Evolutionary conservation across 2,329 filamentous ascomycete species (phyloP).

Genomic region (Talaromyces funiculosus): DNA sequence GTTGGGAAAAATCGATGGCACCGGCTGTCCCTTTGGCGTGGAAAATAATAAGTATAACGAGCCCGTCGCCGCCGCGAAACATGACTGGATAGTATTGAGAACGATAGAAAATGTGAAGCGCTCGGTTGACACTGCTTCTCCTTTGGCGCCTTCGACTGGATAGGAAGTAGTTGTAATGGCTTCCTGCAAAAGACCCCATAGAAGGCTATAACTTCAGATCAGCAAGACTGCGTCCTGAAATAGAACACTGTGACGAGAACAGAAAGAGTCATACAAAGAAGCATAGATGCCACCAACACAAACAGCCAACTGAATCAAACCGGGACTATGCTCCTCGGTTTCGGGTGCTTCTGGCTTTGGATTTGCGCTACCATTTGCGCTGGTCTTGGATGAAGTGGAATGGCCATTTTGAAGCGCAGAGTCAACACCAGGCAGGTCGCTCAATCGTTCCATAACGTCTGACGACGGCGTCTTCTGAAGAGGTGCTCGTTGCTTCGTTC

Average conservation of each 20-base stretch:
- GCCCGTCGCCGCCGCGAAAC: conserved; percentile 78
- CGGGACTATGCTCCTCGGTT: conserved; percentile 37
- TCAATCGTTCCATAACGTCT: conserved; percentile 50
- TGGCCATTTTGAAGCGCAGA: conserved; percentile 2
- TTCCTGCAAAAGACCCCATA: conserved; percentile 95
- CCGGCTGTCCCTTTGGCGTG: conserved; percentile 50
- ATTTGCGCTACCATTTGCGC: conserved; percentile 27
- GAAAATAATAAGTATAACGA: conserved; percentile 68
- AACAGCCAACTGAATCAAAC: conserved; percentile 69
- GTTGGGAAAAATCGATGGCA: conserved; percentile 65
- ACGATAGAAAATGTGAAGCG: conserved; percentile 92
- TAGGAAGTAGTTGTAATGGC: conserved; percentile 92
- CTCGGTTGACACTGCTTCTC: conserved; percentile 46
- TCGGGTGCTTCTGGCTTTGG: background rate
- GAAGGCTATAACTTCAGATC: conserved; percentile 55
- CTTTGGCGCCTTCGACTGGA: conserved; percentile 52
- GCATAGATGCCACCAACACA: conserved; percentile 95
- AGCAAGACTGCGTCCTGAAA: background rate
- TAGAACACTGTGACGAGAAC: background rate
- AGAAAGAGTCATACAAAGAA: conserved; percentile 64
- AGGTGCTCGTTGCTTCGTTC: conserved; percentile 62
- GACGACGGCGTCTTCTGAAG: conserved; percentile 62
- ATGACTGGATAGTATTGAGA: conserved; percentile 90
- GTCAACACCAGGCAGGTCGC: conserved; percentile 28
- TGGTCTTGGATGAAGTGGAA: background rate